Conservation (phyloP, 2,329 filamentous ascomycete species). For the Xylaria sp. region DNA sequence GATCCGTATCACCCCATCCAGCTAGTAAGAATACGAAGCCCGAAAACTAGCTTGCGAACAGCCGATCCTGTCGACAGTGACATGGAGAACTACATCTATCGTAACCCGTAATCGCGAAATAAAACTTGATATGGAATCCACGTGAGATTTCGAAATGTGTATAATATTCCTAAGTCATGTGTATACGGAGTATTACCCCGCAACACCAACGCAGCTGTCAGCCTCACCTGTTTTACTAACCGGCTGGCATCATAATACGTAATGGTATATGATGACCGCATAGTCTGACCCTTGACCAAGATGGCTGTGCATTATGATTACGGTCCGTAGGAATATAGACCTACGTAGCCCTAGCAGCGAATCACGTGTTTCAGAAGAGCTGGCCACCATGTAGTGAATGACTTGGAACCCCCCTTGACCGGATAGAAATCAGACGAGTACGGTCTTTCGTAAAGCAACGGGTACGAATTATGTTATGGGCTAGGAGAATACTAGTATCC, state of each 20-base stretch:
- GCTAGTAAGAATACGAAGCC: slow-evolving; percentile 25
- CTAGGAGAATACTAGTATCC: neutral
- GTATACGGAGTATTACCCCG: slow-evolving; percentile 14
- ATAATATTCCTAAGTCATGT: neutral
- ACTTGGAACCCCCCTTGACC: neutral
- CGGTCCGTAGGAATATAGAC: neutral
- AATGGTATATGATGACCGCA: slow-evolving; percentile 20
- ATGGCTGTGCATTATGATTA: slow-evolving; percentile 16
- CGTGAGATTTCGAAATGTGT: slow-evolving; percentile 18
- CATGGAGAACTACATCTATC: neutral
- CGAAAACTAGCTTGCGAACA: slow-evolving; percentile 7
- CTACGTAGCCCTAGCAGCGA: slow-evolving; percentile 3
- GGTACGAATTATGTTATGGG: neutral
- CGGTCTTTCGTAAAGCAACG: slow-evolving; percentile 21
- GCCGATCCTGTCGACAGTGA: neutral
- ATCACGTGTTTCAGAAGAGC: neutral
- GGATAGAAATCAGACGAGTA: slow-evolving; percentile 11
- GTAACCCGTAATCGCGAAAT: neutral
- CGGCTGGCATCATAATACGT: slow-evolving; percentile 25
- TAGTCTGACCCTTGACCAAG: slow-evolving; percentile 3
- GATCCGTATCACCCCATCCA: slow-evolving; percentile 25
- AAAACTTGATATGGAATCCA: slow-evolving; percentile 2
- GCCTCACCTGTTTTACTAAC: slow-evolving; percentile 6
- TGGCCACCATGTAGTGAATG: neutral
- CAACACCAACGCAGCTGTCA: slow-evolving; percentile 18